Conservation (phyloP, 106 monocot genomes). For the Dactylorhiza incarnata region DNA sequence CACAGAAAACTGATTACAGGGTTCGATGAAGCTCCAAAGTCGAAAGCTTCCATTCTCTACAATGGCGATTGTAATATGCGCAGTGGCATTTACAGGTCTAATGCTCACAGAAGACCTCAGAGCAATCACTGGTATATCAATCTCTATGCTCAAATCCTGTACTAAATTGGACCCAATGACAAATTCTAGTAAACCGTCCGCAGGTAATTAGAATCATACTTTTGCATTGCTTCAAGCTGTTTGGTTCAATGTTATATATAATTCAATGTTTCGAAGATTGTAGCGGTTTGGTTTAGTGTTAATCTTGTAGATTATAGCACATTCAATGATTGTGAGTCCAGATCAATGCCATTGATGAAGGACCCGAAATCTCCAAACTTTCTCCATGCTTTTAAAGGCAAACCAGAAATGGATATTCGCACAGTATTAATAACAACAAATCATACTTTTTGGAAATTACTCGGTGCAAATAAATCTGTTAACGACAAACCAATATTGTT, state of each 20-base stretch:
- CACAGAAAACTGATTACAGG: neutral
- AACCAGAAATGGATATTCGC: too few species aligned
- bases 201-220: constrained; percentile 20
- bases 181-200: constrained; percentile 13
- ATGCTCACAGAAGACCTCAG: constrained; percentile 71
- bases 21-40: constrained; percentile 31
- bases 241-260: neutral
- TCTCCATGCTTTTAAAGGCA: too few species aligned
- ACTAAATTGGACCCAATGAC: constrained; percentile 19
- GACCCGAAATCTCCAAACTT: too few species aligned
- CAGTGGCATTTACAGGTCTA: constrained; percentile 42
- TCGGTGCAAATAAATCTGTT: too few species aligned
- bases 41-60: constrained; percentile 46
- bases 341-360: too few species aligned
- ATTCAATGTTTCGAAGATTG: too few species aligned
- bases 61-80: constrained; percentile 28
- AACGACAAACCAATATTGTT: too few species aligned
- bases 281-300: too few species aligned
- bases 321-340: too few species aligned
- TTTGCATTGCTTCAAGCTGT: neutral
- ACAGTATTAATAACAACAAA: too few species aligned
- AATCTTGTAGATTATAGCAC: too few species aligned
- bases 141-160: constrained; percentile 46
- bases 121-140: constrained; percentile 41
- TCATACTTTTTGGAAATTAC: too few species aligned